Evolutionary conservation across 2,329 filamentous ascomycete genomes (phyloP).

Genomic region (Fusarium cyanostomum): DNA sequence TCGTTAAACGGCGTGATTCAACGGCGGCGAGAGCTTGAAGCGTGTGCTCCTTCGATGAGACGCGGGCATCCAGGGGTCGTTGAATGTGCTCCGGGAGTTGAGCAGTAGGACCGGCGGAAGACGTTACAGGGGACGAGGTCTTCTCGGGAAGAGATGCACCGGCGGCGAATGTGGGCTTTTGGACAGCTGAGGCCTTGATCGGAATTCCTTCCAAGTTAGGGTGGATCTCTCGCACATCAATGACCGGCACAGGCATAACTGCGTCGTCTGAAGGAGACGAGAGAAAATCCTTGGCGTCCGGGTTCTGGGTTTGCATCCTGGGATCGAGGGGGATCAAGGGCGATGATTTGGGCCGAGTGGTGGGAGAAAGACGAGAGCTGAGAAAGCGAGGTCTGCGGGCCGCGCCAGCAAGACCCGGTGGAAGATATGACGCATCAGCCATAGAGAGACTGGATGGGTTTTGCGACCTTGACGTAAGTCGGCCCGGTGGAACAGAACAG

Average conservation of each 20-base stretch:
- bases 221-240: constrained; percentile 67
- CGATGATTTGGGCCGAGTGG: constrained; percentile 48
- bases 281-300: constrained; percentile 50
- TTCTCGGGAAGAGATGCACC: constrained; percentile 36
- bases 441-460: constrained; percentile 24
- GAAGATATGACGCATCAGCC: constrained; percentile 41
- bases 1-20: constrained; percentile 62
- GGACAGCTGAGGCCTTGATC: constrained; percentile 63
- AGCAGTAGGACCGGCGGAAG: constrained; percentile 38
- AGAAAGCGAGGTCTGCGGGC: constrained; percentile 49
- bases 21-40: constrained; percentile 58
- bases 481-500: constrained; percentile 33
- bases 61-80: constrained; percentile 21
- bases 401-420: constrained; percentile 48
- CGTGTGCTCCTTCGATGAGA: constrained; percentile 54
- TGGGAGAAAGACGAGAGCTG: constrained; percentile 49
- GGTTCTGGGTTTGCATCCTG: constrained; percentile 54
- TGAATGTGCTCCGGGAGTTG: constrained; percentile 23
- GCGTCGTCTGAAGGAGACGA: constrained; percentile 44
- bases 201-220: constrained; percentile 68
- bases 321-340: constrained; percentile 55
- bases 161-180: constrained; percentile 62
- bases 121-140: constrained; percentile 45
- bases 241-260: constrained; percentile 54
- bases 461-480: constrained; percentile 32